phyloP scores from a whole-genome alignment of 345 rosid species.

The Cardiospermum halicacabum region DNA sequence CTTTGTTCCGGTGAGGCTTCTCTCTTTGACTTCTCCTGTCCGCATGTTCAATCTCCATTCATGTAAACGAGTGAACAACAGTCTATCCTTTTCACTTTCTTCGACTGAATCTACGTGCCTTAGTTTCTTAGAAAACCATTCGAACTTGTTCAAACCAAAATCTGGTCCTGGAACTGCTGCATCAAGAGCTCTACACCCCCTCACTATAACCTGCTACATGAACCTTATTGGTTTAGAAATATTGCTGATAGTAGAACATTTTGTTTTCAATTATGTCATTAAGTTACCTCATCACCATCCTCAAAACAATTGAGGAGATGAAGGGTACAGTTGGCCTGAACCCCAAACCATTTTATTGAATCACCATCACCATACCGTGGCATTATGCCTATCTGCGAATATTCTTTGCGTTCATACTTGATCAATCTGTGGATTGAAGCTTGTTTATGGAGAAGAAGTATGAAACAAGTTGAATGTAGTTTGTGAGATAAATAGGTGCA shows the following conservation, averaged over 20 bases:
- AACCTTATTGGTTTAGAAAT: neutral
- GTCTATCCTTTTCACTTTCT: conserved; percentile 1
- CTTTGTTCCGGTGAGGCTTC: conserved; percentile 23
- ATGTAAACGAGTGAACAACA: conserved; percentile 22
- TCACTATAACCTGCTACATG: conserved; percentile 33
- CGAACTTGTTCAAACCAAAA: conserved; percentile 20
- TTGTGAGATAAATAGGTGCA: neutral
- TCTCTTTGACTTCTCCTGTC: conserved; percentile 39
- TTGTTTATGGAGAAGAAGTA: neutral
- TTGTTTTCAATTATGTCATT: too few species aligned
- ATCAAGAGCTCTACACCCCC: conserved; percentile 42
- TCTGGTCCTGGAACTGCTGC: conserved; percentile 33
- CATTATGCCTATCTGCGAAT: conserved; percentile 47
- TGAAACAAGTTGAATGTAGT: neutral
- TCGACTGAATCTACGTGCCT: neutral
- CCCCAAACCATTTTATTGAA: conserved; percentile 41
- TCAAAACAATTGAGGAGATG: conserved; percentile 50
- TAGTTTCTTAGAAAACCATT: conserved; percentile 28
- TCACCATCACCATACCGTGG: conserved; percentile 48
- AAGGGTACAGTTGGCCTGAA: conserved; percentile 30
- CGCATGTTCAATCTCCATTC: conserved; percentile 47
- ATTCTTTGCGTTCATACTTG: conserved; percentile 27
- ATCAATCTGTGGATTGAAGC: conserved; percentile 22
- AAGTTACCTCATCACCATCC: conserved; percentile 39
- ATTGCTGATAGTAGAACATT: neutral